phyloP scores from a whole-genome alignment of 352 stramenopile species.

The Phytopythium mirpurense region DNA sequence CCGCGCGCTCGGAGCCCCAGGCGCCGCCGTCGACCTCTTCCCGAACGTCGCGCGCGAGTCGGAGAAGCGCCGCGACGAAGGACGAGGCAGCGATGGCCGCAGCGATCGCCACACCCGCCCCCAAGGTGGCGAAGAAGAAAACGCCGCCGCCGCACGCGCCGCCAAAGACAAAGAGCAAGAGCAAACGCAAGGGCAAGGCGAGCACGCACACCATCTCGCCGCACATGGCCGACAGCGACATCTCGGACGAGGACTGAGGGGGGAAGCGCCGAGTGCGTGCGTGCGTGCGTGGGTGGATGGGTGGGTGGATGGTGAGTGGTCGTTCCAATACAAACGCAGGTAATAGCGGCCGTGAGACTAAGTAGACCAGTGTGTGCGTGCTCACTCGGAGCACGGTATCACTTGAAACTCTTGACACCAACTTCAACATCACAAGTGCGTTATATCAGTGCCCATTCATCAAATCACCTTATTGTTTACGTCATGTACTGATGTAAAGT shows the following conservation, averaged over 20 bases:
- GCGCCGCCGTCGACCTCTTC: not conserved
- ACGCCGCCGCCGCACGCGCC: not conserved
- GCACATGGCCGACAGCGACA: slow-evolving; percentile 34
- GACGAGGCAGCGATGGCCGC: not conserved
- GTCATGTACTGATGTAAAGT: too few species aligned
- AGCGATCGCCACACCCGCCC: not conserved
- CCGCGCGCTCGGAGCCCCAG: not conserved
- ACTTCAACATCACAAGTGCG: too few species aligned
- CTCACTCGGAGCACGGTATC: too few species aligned
- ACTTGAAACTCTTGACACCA: too few species aligned
- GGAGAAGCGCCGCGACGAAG: not conserved
- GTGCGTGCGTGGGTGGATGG: too few species aligned
- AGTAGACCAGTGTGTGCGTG: too few species aligned
- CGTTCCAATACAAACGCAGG: not conserved
- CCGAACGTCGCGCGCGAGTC: not conserved
- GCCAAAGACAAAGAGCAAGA: slow-evolving; percentile 1
- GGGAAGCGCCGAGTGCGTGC: not conserved
- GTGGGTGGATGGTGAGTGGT: not conserved
- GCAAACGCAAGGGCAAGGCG: slow-evolving; percentile 9
- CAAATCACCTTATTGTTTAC: too few species aligned
- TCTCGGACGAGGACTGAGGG: slow-evolving; percentile 25
- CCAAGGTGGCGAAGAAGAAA: not conserved
- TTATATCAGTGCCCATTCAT: too few species aligned
- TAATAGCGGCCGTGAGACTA: too few species aligned
- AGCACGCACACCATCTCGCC: slow-evolving; percentile 29